These are phyloP conservation scores for Tremellales sp. DNA, from an alignment of 1,284 basidiomycete species.

Conservation along the genomic window DNA sequence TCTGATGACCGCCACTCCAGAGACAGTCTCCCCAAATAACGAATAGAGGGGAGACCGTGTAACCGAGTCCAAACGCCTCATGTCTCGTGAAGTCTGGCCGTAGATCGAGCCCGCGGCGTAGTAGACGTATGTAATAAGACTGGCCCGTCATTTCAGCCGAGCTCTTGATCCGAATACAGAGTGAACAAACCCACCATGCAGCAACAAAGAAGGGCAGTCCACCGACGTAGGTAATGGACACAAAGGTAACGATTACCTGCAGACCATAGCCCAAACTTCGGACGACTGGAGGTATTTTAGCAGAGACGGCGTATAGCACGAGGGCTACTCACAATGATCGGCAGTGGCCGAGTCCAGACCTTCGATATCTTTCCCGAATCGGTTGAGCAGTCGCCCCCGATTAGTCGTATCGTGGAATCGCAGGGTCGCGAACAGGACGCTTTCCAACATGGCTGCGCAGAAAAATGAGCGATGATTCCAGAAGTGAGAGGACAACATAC, in stretches of 20 bases:
- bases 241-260: slow-evolving; percentile 42
- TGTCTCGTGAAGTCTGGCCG: slow-evolving; percentile 81
- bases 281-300: slow-evolving; percentile 22
- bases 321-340: slow-evolving; percentile 67
- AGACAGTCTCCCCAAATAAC: slow-evolving; percentile 84
- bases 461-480: slow-evolving; percentile 15
- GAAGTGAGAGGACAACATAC: slow-evolving; percentile 51
- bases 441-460: slow-evolving; percentile 63
- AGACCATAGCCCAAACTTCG: slow-evolving; percentile 59
- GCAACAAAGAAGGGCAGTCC: slow-evolving; percentile 68
- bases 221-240: slow-evolving; percentile 74
- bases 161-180: no score
- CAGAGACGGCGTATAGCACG: not conserved
- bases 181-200: slow-evolving; percentile 29
- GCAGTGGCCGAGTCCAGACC: slow-evolving; percentile 80
- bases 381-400: slow-evolving; percentile 76
- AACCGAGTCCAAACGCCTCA: slow-evolving; percentile 81
- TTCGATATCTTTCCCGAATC: slow-evolving; percentile 93
- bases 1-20: slow-evolving; percentile 75
- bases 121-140: slow-evolving; percentile 58
- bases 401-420: slow-evolving; percentile 92
- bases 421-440: slow-evolving; percentile 83
- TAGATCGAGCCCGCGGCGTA: slow-evolving; percentile 61
- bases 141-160: slow-evolving; percentile 17
- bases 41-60: slow-evolving; percentile 88